Evolutionary conservation across 2,329 filamentous ascomycete genomes (phyloP).

Genomic region (Ilyonectria robusta): DNA sequence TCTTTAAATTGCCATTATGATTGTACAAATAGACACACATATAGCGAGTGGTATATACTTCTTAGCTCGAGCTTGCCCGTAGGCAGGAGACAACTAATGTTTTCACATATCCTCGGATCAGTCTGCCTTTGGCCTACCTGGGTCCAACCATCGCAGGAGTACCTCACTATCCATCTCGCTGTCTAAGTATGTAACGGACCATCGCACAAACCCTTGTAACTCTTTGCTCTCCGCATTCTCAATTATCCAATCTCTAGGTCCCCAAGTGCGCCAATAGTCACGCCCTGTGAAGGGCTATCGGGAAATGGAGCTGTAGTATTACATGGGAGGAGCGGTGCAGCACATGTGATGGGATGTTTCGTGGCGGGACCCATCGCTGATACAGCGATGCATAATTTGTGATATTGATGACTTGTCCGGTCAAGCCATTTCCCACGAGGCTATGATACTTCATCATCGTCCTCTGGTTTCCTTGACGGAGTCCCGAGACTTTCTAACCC

Average conservation of each 20-base stretch:
- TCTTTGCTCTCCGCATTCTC: no score
- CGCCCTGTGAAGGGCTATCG: no score
- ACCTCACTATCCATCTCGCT: no score
- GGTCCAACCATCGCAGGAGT: no score
- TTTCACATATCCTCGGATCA: neutral
- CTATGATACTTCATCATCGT: constrained; percentile 37
- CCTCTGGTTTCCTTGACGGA: constrained; percentile 43
- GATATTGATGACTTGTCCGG: neutral
- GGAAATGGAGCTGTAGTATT: no score
- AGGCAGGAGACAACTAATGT: neutral
- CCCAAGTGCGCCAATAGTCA: no score
- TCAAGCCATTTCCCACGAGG: neutral
- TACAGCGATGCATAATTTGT: neutral
- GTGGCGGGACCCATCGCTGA: neutral
- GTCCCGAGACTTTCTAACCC: constrained; percentile 56
- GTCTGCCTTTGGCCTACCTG: no score
- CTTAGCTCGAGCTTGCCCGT: neutral
- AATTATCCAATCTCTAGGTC: no score
- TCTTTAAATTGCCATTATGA: neutral
- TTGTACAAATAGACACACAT: neutral
- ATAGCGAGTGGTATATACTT: neutral
- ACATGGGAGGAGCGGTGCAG: no score
- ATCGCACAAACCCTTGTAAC: no score
- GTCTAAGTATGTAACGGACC: no score
- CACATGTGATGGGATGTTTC: no score